These are phyloP conservation scores for Penicillium crystallinum DNA, from an alignment of 495 filamentous ascomycete species.

Conservation along the genomic window DNA sequence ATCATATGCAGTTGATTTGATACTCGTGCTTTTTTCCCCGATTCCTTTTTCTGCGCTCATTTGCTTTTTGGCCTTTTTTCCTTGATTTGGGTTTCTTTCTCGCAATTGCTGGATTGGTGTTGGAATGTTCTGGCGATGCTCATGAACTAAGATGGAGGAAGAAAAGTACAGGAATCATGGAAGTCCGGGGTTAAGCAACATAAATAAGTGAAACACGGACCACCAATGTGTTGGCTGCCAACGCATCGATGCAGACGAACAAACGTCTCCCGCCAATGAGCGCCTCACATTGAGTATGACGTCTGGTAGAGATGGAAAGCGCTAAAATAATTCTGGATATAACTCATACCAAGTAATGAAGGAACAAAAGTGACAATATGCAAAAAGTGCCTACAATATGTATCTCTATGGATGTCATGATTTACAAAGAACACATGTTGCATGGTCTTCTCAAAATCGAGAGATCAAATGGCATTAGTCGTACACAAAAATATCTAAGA, in stretches of 20 bases:
- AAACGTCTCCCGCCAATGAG: background rate
- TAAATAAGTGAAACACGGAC: slow-evolving; percentile 11
- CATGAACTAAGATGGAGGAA: background rate
- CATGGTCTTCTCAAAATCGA: background rate
- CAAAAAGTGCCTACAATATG: too few species aligned
- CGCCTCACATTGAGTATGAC: background rate
- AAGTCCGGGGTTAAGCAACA: background rate
- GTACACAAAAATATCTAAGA: slow-evolving; percentile 14
- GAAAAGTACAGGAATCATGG: background rate
- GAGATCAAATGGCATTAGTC: slow-evolving; percentile 11
- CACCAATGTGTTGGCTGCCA: slow-evolving; percentile 7
- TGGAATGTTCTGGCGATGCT: background rate
- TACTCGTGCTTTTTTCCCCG: background rate
- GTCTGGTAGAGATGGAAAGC: background rate
- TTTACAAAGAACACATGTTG: background rate
- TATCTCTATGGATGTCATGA: background rate
- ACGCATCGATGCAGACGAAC: background rate
- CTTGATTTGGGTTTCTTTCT: background rate
- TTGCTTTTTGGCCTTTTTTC: background rate
- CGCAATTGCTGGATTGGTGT: too few species aligned
- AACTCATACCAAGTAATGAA: background rate
- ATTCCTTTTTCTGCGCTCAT: background rate
- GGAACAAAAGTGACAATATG: background rate
- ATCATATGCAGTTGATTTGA: background rate
- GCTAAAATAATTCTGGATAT: background rate